Base-by-base conservation (phyloP, 1,139 yeast genomes). In the Candida sanyaensis region DNA sequence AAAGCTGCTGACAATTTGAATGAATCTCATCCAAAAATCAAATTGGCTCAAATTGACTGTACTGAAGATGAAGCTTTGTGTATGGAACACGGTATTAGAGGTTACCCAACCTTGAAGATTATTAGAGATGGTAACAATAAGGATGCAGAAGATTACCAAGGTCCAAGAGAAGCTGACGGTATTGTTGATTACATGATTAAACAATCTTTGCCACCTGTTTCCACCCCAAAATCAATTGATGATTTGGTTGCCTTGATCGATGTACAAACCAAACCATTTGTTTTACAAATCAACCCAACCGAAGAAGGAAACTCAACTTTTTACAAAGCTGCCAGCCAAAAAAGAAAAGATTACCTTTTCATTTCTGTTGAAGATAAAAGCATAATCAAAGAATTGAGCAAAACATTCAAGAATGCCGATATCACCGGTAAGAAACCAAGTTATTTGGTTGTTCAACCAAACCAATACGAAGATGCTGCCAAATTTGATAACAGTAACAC, bases 11-110 rank as follows among this genome's bases (percentile, higher is more conserved):
- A 88, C 55, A 59, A 66, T 26, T 78, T 93, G 64, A 80, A 80
- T 56, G 83, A 78, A 43, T 71, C 86, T 54, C 63, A 73, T 56
- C 73, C 77, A 41, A 75, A 81, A 52, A 86, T 92, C 68, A 81
- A 84, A 57, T 77, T 93, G 61, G 97, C 93, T 50, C 96, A 93
- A 75, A 76, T 93, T 57, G 97, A 93, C 74, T 93, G 99, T 78
- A 87, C 93, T 40, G 92, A 82, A 62, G 89, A 93, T 62, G 83
- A 82, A 66, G 88, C 83, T 30, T 79, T 95, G 55, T 93, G 99
- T 72, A 75, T 78, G 59, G 78, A 81, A 48, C 85, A 80, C 57
- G 90, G 83, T 48, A 80, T 93, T 60, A 82, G 79, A 69, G 99
- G 99, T 44, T 93, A 89, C 77, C 99, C 99, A 60, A 87, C 97